phyloP scores from a whole-genome alignment of 148 eudicot genomes.

The Camellia granthamiana region DNA sequence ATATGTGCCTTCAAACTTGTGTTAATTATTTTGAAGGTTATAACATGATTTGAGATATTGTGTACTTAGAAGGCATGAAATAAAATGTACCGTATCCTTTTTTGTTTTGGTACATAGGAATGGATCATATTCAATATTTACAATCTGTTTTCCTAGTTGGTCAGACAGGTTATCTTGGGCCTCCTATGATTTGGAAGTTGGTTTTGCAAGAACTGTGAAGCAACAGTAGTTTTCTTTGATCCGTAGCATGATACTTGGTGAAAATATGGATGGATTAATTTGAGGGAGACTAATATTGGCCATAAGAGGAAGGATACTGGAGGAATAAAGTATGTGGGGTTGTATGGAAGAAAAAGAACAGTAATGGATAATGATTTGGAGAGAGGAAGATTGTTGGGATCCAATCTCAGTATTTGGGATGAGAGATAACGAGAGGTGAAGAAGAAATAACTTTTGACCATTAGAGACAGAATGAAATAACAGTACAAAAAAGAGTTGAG shows the following conservation, averaged over 20 bases:
- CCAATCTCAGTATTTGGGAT: neutral
- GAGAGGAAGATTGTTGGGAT: neutral
- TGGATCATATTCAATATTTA: too few species aligned
- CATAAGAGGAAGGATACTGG: neutral
- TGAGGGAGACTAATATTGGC: neutral
- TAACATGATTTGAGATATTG: neutral
- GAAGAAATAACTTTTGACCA: neutral
- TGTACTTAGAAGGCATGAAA: neutral
- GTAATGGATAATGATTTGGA: neutral
- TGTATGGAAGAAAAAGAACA: neutral
- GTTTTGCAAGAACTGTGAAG: neutral
- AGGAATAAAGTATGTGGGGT: neutral
- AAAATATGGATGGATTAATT: neutral
- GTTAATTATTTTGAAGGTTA: neutral
- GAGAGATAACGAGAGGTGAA: neutral
- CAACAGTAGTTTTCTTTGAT: neutral
- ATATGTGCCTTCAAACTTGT: neutral
- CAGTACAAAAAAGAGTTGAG: neutral
- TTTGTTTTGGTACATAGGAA: too few species aligned
- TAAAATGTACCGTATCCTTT: neutral
- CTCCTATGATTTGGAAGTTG: conserved; percentile 1
- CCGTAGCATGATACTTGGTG: neutral
- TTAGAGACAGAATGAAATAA: neutral
- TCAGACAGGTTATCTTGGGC: neutral
- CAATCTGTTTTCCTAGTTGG: neutral